Evolutionary conservation across 257 asterid genomes (phyloP), one percentile per base, ranked within the genome.

Genomic region (Lavandula angustifolia): DNA sequence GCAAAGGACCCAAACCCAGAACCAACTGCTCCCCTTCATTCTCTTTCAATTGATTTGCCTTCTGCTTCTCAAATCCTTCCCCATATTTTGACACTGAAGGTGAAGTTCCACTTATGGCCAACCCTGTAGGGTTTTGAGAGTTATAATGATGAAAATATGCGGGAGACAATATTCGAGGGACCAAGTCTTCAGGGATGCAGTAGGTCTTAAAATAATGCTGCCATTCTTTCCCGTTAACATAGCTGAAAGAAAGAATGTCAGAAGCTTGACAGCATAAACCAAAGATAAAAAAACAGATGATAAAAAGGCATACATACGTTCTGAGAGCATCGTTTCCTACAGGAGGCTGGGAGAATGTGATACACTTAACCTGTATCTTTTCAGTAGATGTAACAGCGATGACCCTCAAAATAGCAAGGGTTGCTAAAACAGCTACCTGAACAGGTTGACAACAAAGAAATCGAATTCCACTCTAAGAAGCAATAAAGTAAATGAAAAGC

Each of bases 311-410:
- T 37, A 54, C 76, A 69, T 85, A 94, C 99, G 89, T 96, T 85
- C 92, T 85, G 66, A 94, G 85, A 46, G 99, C 92, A 62, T 96
- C 95, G 81, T 94, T 94, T 81, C 99, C 99, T 35, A 94, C 97
- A 55, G 99, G 99, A 65, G 99, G 99, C 87, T 94, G 99, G 70
- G 99, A 94, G 77, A 94, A 94, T 48, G 99, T 94, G 68, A 94
- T 84, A 69, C 99, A 94, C 78, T 89, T 90, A 76, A 94, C 96
- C 72, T 82, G 94, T 80, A 94, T 79, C 74, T 83, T 87, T 66
- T 94, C 97, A 67, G 80, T 69, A 38, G 91, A 81, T 60, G 99
- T 74, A 81, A 80, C 79, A 64, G 94, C 84, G 37, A 94, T 70
- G 54, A 94, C 94, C 81, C 99, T 86, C 78, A 94, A 66, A 79